These are phyloP conservation scores for Ustilago nuda DNA, from an alignment of 1,284 basidiomycete species.

Conservation along the genomic window DNA sequence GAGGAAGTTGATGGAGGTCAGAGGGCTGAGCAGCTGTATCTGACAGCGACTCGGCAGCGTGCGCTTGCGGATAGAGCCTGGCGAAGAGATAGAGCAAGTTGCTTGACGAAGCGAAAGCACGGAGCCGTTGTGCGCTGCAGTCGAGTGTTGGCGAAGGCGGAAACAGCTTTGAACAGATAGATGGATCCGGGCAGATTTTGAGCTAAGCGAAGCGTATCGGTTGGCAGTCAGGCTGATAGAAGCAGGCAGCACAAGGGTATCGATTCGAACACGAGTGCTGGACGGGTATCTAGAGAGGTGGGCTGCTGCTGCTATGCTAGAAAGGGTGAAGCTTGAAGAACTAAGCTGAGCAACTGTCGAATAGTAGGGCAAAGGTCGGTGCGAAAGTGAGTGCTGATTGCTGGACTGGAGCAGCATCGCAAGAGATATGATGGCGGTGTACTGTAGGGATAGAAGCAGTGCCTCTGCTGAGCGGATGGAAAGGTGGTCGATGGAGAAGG, in stretches of 20 bases:
- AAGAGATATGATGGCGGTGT: conserved; percentile 18
- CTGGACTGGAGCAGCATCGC: conserved; percentile 7
- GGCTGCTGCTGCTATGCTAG: not conserved
- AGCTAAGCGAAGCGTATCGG: conserved; percentile 1
- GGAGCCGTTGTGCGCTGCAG: not conserved
- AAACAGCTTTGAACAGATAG: not conserved
- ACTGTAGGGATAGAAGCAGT: not conserved
- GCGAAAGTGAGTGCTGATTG: not conserved
- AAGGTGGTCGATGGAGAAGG: conserved; percentile 10
- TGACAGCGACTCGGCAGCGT: not conserved
- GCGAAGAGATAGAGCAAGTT: not conserved
- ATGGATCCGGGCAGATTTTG: not conserved
- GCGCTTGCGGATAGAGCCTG: not conserved
- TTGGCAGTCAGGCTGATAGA: not conserved
- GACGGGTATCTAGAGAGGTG: not conserved
- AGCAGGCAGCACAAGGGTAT: conserved; percentile 6
- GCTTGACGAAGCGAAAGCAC: not conserved
- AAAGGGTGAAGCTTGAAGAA: not conserved
- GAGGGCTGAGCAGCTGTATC: not conserved
- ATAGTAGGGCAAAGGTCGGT: not conserved
- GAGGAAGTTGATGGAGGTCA: conserved; percentile 8
- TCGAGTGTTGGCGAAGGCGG: not conserved
- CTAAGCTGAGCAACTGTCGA: not conserved
- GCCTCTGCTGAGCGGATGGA: conserved; percentile 18
- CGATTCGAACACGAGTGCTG: not conserved